Conservation (phyloP, 129 eudicot species). For the Scalesia atractyloides region DNA sequence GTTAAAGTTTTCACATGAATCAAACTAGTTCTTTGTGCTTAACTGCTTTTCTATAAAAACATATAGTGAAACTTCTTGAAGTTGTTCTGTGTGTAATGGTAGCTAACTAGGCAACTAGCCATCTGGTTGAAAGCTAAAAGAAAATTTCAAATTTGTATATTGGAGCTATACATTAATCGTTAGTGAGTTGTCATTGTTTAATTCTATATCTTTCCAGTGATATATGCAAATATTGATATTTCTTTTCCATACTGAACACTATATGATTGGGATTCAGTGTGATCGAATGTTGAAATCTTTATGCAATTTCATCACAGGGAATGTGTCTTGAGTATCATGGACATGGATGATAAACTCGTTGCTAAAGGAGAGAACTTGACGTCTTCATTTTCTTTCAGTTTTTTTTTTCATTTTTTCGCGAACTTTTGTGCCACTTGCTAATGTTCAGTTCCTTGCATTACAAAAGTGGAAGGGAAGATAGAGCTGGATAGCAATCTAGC, state of each 20-base stretch:
- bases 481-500: conserved; percentile 10
- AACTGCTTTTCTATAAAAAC: background rate
- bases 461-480: background rate
- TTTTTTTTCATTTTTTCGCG: conserved; percentile 1
- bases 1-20: background rate
- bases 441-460: background rate
- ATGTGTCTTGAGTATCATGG: conserved; percentile 39
- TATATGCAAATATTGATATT: background rate
- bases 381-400: conserved; percentile 6
- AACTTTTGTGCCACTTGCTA: background rate
- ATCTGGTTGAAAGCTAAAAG: conserved; percentile 1
- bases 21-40: background rate
- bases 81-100: background rate
- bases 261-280: conserved; percentile 7
- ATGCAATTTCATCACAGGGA: conserved; percentile 40
- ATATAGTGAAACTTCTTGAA: background rate
- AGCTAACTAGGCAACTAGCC: background rate
- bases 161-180: background rate
- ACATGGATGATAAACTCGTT: conserved; percentile 43
- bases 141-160: background rate
- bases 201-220: background rate
- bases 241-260: conserved; percentile 5
- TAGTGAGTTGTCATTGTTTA: conserved; percentile 1
- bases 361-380: conserved; percentile 40
- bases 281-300: conserved; percentile 22